These are phyloP conservation scores for Stephania yunnanensis DNA, from an alignment of 164 flowering plant genomes.

Conservation along the genomic window DNA sequence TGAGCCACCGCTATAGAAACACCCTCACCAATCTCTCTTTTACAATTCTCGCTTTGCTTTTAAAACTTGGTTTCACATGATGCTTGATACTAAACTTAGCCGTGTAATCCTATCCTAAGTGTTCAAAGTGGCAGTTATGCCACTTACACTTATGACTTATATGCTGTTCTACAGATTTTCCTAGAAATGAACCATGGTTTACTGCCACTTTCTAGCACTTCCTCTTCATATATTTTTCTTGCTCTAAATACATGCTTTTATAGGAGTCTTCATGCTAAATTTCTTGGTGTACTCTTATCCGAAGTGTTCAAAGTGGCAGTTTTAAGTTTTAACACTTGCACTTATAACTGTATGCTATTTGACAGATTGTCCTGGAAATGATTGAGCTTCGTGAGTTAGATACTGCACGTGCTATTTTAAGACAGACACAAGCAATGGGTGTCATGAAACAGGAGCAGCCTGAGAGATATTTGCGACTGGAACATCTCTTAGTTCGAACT, in stretches of 20 bases:
- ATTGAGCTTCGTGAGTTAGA: conserved; percentile 97
- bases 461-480: conserved; percentile 89
- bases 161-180: too few relatives aligned
- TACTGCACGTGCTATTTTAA: conserved; percentile 92
- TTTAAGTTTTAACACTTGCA: neutral
- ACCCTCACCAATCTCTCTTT: too few relatives aligned
- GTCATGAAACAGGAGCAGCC: conserved; percentile 99
- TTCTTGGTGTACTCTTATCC: neutral
- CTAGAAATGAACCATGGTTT: too few relatives aligned
- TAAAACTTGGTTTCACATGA: too few relatives aligned
- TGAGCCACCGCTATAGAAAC: neutral
- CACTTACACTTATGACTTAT: too few relatives aligned
- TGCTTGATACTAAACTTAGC: too few relatives aligned
- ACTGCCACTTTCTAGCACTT: neutral
- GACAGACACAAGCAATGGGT: conserved; percentile 99
- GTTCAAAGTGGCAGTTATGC: too few relatives aligned
- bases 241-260: neutral
- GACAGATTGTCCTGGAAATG: conserved; percentile 95
- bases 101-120: too few relatives aligned
- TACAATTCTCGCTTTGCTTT: too few relatives aligned
- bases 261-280: neutral
- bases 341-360: neutral
- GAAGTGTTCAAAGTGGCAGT: neutral
- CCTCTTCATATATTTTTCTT: neutral
- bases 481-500: conserved; percentile 94